Evolutionary conservation across 345 rosid genomes (phyloP).

Genomic region (Balakata baccata): DNA sequence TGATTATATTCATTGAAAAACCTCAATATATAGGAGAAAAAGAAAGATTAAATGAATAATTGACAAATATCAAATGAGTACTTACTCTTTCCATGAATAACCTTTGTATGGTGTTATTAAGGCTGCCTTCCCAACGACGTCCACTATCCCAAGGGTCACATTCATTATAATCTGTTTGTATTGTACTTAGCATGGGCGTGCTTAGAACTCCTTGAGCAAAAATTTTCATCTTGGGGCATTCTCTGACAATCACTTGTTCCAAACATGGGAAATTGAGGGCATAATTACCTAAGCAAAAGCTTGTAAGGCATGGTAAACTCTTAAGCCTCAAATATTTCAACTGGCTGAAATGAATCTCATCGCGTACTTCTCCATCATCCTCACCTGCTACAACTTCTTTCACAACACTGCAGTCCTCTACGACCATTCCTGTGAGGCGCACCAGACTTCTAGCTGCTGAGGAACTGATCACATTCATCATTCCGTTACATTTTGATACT

Average conservation of each 20-base stretch:
- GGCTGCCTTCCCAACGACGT: neutral
- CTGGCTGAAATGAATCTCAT: neutral
- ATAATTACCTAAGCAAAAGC: neutral
- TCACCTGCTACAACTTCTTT: neutral
- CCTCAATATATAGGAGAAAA: no score
- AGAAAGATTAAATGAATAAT: no score
- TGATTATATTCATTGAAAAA: no score
- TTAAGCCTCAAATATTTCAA: neutral
- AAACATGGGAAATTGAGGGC: no score
- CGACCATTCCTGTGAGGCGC: neutral
- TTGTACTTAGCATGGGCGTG: neutral
- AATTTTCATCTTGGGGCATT: neutral
- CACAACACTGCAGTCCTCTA: neutral
- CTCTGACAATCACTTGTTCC: neutral
- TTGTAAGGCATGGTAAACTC: neutral
- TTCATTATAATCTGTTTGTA: neutral
- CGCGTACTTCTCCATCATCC: neutral
- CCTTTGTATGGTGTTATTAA: neutral
- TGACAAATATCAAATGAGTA: neutral
- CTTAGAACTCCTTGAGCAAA: neutral
- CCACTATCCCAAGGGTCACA: no score
- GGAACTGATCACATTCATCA: neutral
- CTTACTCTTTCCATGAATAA: neutral
- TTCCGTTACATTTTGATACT: neutral
- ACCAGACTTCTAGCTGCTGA: neutral